Evolutionary conservation across 2,329 filamentous ascomycete species (phyloP).

Genomic region (Hymenoscyphus fraxineus): DNA sequence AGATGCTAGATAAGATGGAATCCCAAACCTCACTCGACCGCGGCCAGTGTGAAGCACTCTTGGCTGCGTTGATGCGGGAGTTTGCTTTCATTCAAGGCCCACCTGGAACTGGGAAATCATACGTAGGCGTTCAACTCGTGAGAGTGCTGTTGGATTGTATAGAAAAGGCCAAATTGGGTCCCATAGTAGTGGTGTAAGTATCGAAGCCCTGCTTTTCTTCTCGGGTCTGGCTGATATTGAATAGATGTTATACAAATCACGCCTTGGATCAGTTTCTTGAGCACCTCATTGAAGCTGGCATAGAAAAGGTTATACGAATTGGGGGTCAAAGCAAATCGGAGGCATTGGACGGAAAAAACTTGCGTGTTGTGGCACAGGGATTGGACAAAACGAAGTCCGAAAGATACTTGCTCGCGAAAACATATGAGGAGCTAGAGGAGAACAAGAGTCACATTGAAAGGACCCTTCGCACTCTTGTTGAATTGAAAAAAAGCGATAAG

Average conservation of each 20-base stretch:
- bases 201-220: background rate
- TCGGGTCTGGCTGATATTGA: background rate
- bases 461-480: slow-evolving; percentile 15
- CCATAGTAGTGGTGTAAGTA: slow-evolving; percentile 35
- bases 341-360: slow-evolving; percentile 24
- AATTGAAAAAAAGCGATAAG: background rate
- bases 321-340: slow-evolving; percentile 33
- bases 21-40: slow-evolving; percentile 23
- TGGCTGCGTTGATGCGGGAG: slow-evolving; percentile 18
- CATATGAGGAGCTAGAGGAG: slow-evolving; percentile 15
- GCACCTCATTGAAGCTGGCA: slow-evolving; percentile 41
- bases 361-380: slow-evolving; percentile 20
- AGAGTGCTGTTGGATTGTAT: slow-evolving; percentile 34
- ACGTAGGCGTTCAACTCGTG: slow-evolving; percentile 27
- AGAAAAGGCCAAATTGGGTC: slow-evolving; percentile 29
- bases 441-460: slow-evolving; percentile 13
- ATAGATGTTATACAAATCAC: slow-evolving; percentile 34
- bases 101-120: slow-evolving; percentile 31
- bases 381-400: slow-evolving; percentile 21
- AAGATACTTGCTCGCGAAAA: slow-evolving; percentile 13
- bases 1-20: slow-evolving; percentile 5
- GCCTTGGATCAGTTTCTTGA: slow-evolving; percentile 44
- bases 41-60: slow-evolving; percentile 14
- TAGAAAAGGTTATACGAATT: slow-evolving; percentile 48
- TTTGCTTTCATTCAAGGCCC: slow-evolving; percentile 32